These are phyloP conservation scores for Epichloe brachyelytri DNA, from an alignment of 2,329 filamentous ascomycete genomes.

Conservation along the genomic window DNA sequence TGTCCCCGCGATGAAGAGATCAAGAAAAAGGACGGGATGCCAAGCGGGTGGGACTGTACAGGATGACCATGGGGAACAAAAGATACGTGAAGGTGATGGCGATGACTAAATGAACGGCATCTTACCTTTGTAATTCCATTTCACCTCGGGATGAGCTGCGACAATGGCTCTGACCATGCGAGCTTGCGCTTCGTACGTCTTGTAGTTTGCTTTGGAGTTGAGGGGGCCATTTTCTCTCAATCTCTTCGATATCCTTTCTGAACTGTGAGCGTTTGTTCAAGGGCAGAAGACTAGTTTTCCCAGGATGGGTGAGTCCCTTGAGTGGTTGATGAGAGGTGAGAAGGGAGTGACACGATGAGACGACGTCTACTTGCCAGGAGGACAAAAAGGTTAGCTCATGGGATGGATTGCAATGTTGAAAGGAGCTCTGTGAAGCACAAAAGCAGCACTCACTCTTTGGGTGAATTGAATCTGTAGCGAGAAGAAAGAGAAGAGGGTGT, in stretches of 20 bases:
- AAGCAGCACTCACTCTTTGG: too few relatives aligned
- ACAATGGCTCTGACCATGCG: slow-evolving; percentile 49
- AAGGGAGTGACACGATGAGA: too few relatives aligned
- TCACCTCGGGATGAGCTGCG: slow-evolving; percentile 39
- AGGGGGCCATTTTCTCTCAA: slow-evolving; percentile 24
- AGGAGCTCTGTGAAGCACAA: too few relatives aligned
- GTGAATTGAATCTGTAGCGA: too few relatives aligned
- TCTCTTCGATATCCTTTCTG: background rate
- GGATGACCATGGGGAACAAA: background rate
- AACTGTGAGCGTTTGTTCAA: background rate
- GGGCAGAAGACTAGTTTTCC: too few relatives aligned
- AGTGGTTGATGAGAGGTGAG: too few relatives aligned
- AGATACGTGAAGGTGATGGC: background rate
- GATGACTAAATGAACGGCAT: slow-evolving; percentile 2
- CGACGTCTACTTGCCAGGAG: too few relatives aligned
- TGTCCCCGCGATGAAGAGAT: slow-evolving; percentile 9
- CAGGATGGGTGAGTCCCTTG: too few relatives aligned
- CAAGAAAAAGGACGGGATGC: background rate
- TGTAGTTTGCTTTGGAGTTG: slow-evolving; percentile 39
- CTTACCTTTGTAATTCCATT: slow-evolving; percentile 51
- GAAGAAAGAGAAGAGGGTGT: background rate
- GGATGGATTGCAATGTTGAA: too few relatives aligned
- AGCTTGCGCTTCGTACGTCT: slow-evolving; percentile 44
- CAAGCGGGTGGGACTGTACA: background rate
- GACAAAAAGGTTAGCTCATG: too few relatives aligned